A percentile compares a stretch with the other conserved stretches of the same genome.
Evolutionary conservation across 306 rosid species (phyloP).

Genomic region (Hylodesmum podocarpum): DNA sequence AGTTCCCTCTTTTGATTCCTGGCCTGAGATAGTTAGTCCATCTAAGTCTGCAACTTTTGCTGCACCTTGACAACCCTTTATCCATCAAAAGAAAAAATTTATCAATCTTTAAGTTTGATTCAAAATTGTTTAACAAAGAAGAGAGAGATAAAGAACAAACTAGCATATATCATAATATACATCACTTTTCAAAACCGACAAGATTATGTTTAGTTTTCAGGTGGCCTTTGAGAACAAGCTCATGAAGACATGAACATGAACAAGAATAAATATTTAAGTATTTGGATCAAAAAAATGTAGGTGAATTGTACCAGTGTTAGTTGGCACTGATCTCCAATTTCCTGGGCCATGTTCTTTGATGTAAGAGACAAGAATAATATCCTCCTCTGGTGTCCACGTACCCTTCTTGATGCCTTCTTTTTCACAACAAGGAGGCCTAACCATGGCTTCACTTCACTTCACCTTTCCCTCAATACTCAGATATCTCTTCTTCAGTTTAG

Average conservation of each 20-base stretch:
- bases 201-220: not conserved
- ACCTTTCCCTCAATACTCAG: slow-evolving; percentile 27
- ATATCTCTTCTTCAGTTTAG: not conserved
- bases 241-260: no score
- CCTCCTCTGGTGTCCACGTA: slow-evolving; percentile 99
- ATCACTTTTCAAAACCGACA: not conserved
- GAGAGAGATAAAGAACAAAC: no score
- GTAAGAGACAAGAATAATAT: slow-evolving; percentile 92
- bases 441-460: slow-evolving; percentile 48
- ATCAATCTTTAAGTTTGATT: not conserved
- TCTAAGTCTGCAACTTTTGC: slow-evolving; percentile 97
- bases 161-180: not conserved
- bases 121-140: not conserved
- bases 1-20: slow-evolving; percentile 95
- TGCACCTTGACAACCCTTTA: slow-evolving; percentile 82
- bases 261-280: not conserved
- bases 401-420: slow-evolving; percentile 93
- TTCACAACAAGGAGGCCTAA: slow-evolving; percentile 97
- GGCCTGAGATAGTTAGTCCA: slow-evolving; percentile 98
- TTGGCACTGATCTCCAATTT: slow-evolving; percentile 97
- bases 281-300: not conserved
- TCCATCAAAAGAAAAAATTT: not conserved
- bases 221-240: not conserved
- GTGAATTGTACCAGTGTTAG: slow-evolving; percentile 66
- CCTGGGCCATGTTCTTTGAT: slow-evolving; percentile 98